Base-by-base conservation (phyloP, 768 basidiomycete species). In the Grammothele lineata region DNA sequence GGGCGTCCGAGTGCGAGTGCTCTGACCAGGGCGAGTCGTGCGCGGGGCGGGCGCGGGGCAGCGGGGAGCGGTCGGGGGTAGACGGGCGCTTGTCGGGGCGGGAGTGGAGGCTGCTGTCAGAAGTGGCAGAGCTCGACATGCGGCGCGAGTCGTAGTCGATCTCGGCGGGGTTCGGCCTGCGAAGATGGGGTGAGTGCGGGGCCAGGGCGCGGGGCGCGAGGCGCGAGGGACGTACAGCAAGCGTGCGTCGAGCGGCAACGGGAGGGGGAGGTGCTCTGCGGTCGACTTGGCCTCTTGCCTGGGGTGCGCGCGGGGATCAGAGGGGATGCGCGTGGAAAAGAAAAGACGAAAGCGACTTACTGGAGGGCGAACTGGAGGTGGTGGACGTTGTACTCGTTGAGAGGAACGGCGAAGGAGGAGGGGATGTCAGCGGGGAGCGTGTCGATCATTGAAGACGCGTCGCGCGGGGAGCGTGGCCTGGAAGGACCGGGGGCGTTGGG, bases 121-220 rank as follows among this genome's bases (percentile, higher is more conserved):
- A 87, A 48, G 79, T 74, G 41, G 80, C 82, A 54, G 83, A 86
- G 63, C 77, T 75, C 66, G 87, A 88, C 87, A 90, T 88, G 61
- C 86, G 83, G 60, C 86, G 76, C 30, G 64, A 62, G 51, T 72
- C 62, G 77, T 85, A 80, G 65, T 80, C 79, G 53, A 78, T 59
- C 64, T 76, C 79, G 51, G 72, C 57, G 37, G 75, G 69, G 41
- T 69, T 61, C 50, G 69, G 58, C 58, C 71, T 74, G 61, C 44
- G 45, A 30, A 7, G 27, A 30, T 7, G 8, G 27, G 7, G 27
- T 30, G 27, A 7, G 27, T 14, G 27, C 27, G 27, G 27, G 27
- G 27, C 8, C 44, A 54, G 41, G 48, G 52, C 39, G 30, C 8
- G 44, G 23, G 48, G 30, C 41, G 34, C 43, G 34, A 51, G 54